Evolutionary conservation across 805 yeast species (phyloP).

Genomic region (Wickerhamomyces chambardii): DNA sequence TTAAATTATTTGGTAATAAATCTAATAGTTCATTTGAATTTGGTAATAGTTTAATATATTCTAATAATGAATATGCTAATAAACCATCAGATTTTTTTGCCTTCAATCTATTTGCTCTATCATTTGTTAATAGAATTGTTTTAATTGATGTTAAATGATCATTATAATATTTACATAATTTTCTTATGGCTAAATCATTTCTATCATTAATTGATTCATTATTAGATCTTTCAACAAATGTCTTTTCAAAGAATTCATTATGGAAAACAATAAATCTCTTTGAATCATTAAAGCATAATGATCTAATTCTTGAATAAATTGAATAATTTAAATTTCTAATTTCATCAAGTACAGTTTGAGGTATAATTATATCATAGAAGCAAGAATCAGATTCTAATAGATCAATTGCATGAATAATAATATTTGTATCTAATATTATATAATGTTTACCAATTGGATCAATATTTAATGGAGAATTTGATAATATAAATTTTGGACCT

Average conservation of each 20-base stretch:
- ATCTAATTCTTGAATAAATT: conserved; percentile 75
- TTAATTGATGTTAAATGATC: conserved; percentile 39
- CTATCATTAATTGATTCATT: conserved; percentile 80
- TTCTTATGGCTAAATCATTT: conserved; percentile 85
- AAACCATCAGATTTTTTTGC: conserved; percentile 44
- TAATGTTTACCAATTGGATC: conserved; percentile 62
- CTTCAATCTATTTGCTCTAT: conserved; percentile 50
- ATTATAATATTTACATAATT: conserved; percentile 62
- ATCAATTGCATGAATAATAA: conserved; percentile 83
- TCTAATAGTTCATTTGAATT: conserved; percentile 71
- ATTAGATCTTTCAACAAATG: conserved; percentile 49
- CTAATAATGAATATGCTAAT: conserved; percentile 45
- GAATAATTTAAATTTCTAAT: conserved; percentile 84
- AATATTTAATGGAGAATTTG: conserved; percentile 46
- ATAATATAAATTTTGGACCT: conserved; percentile 55
- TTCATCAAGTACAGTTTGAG: conserved; percentile 92
- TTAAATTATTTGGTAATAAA: conserved; percentile 57
- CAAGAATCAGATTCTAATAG: conserved; percentile 68
- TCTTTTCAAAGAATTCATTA: conserved; percentile 76
- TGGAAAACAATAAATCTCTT: conserved; percentile 89
- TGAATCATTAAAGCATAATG: conserved; percentile 61
- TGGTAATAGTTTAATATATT: conserved; percentile 65
- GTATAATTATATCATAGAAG: conserved; percentile 86
- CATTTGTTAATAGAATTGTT: conserved; percentile 66
- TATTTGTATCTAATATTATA: conserved; percentile 79